Evolutionary conservation across 768 basidiomycete genomes (phyloP).

Genomic region (Leccinum barrowsii): DNA sequence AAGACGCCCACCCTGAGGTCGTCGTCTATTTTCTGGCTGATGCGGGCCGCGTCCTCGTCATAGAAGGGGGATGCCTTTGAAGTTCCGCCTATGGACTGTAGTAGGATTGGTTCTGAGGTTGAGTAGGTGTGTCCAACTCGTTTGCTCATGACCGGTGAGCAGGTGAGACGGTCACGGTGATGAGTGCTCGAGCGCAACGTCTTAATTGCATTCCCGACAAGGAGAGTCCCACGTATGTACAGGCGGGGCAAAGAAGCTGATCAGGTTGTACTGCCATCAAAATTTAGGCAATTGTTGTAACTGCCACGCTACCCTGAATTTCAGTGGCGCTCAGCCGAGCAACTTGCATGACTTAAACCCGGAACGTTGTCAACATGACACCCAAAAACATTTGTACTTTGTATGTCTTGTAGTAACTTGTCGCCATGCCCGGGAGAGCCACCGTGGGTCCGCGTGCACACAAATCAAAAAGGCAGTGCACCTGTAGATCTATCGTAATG

Average conservation of each 20-base stretch:
- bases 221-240: conserved; percentile 37
- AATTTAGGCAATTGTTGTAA: conserved; percentile 22
- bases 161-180: conserved; percentile 11
- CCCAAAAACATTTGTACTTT: background rate
- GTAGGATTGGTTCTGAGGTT: conserved; percentile 28
- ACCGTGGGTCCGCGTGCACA: conserved; percentile 4
- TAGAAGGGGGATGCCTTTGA: conserved; percentile 34
- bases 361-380: background rate
- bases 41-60: conserved; percentile 41
- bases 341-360: background rate
- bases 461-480: conserved; percentile 18
- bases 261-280: conserved; percentile 30
- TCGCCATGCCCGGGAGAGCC: conserved; percentile 1
- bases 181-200: conserved; percentile 20
- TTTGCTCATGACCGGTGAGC: conserved; percentile 25
- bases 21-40: conserved; percentile 53
- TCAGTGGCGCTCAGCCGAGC: conserved; percentile 10
- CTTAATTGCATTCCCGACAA: conserved; percentile 30
- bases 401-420: background rate
- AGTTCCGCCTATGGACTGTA: conserved; percentile 30
- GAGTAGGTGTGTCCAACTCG: conserved; percentile 29
- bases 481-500: conserved; percentile 15
- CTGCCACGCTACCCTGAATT: conserved; percentile 16
- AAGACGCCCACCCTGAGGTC: conserved; percentile 44
- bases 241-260: conserved; percentile 34